Evolutionary conservation across 176 grass and related monocot genomes (phyloP).

Genomic region (Alloteropsis semialata): DNA sequence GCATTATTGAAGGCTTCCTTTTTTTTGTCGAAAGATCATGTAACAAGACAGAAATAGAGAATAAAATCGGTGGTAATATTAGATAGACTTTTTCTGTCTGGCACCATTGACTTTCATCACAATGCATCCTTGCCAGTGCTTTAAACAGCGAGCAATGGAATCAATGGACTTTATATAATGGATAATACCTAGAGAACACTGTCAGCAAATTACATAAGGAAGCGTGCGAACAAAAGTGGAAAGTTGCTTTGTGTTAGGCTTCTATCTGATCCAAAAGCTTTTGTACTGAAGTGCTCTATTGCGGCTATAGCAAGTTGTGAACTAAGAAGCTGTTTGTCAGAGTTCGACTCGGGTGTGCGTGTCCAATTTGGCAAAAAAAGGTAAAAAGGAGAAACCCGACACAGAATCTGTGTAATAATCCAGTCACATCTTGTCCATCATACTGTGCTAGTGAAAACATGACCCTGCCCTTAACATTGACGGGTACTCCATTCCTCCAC

Average conservation of each 20-base stretch:
- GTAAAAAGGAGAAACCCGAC: background rate
- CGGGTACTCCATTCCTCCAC: too few species aligned
- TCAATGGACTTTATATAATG: background rate
- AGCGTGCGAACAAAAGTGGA: slow-evolving; percentile 5
- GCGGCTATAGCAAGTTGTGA: background rate
- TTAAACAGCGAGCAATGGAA: background rate
- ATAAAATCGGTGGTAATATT: slow-evolving; percentile 2
- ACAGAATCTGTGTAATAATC: background rate
- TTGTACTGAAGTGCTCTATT: slow-evolving; percentile 12
- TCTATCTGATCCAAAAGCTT: slow-evolving; percentile 16
- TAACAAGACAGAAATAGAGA: slow-evolving; percentile 4
- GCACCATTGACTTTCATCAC: background rate
- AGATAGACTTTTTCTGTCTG: slow-evolving; percentile 1
- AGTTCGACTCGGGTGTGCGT: background rate
- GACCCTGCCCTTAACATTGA: too few species aligned
- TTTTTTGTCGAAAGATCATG: slow-evolving; percentile 5
- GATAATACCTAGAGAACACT: background rate
- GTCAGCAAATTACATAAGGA: background rate
- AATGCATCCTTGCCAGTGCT: slow-evolving; percentile 13
- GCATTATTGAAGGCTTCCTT: background rate
- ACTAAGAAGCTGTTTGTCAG: background rate
- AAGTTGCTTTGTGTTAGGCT: background rate
- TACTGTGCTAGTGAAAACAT: background rate
- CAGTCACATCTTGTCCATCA: background rate
- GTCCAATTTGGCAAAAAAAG: background rate